Evolutionary conservation across 352 stramenopile genomes (phyloP), one percentile per base, ranked within the genome.

Genomic region (Globisporangium viniferum): DNA sequence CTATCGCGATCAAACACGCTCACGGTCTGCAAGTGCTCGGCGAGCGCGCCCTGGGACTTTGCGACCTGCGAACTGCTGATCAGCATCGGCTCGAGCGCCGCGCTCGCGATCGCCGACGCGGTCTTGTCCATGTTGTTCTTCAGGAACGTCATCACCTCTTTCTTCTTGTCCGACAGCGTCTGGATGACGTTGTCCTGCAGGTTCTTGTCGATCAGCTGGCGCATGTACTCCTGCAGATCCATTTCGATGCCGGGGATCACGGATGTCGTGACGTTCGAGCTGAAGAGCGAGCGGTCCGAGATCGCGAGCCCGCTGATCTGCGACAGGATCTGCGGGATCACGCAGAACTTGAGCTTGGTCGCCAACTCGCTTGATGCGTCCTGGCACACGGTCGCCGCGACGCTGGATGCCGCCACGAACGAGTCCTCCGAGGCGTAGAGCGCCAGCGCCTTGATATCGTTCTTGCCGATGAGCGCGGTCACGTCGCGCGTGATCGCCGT

Each of bases 121-220:
- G 27, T 20, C 53, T 58, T 58, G 53, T 36, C 53, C 53, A 58
- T 58, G 53, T 58, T 58, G 14, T 58, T 33, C 53, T 58, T 58
- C 2, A 58, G 53, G 5, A 58, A 58, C 9, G 53, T n/a, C 53
- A 58, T 58, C 14, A 58, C 24, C 5, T 58, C 53, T 8, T 36
- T 8, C 14, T 33, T 29, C 53, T 58, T 58, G 53, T n/a, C 53
- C 5, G 53, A 58, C 24, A 58, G 5, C 24, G 53, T 58, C 53
- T 58, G 27, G 24, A 36, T 58, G 53, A 36, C 53, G 12, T 22
- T 36, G 53, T 58, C 24, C 24, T 58, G 53, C 12, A 58, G 24
- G 18, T 58, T 24, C 24, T 58, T 58, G 53, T 36, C 14, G 24
- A 58, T 18, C n/a, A 58, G 53, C 53, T 58, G 53, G 24, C 31